A percentile compares a stretch with the other conserved stretches of the same genome.
Evolutionary conservation across 345 rosid genomes (phyloP).

Genomic region (Conringia planisiliqua): DNA sequence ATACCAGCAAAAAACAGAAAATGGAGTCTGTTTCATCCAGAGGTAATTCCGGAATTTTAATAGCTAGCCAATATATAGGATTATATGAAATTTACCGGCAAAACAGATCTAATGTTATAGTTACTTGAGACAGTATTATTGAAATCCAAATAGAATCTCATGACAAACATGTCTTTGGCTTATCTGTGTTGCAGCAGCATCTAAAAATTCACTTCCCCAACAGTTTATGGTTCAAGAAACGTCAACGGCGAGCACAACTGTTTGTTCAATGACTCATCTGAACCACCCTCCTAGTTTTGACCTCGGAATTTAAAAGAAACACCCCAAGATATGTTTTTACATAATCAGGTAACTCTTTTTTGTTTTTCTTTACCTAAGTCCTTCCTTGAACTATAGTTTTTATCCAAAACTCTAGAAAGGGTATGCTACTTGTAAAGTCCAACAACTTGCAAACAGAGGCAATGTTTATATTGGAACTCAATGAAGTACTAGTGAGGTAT

Average conservation of each 20-base stretch:
- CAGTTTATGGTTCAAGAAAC: conserved; percentile 17
- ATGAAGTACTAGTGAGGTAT: not conserved
- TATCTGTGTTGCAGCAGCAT: conserved; percentile 10
- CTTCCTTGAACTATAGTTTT: not conserved
- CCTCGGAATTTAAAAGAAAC: conserved; percentile 49
- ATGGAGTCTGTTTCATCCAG: conserved; percentile 25
- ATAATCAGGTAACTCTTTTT: not conserved
- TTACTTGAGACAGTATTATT: not conserved
- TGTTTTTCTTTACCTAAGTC: not conserved
- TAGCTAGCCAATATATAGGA: not conserved
- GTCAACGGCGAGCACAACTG: not conserved
- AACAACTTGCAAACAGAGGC: not conserved
- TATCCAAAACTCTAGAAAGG: not conserved
- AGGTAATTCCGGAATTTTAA: conserved; percentile 20
- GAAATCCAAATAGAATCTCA: not conserved
- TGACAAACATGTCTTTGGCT: not conserved
- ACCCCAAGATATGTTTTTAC: not conserved
- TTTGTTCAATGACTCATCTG: conserved; percentile 7
- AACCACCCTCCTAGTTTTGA: conserved; percentile 50
- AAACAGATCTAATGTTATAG: not conserved
- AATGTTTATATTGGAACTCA: not conserved
- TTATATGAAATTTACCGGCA: not conserved
- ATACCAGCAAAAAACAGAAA: conserved; percentile 9
- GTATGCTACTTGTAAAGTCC: not conserved
- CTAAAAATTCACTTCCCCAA: not conserved